A percentile compares a stretch with the other conserved stretches of the same genome.
phyloP scores from a whole-genome alignment of 139 green algal genomes.

The Deuterostichococcus epilithicus region DNA sequence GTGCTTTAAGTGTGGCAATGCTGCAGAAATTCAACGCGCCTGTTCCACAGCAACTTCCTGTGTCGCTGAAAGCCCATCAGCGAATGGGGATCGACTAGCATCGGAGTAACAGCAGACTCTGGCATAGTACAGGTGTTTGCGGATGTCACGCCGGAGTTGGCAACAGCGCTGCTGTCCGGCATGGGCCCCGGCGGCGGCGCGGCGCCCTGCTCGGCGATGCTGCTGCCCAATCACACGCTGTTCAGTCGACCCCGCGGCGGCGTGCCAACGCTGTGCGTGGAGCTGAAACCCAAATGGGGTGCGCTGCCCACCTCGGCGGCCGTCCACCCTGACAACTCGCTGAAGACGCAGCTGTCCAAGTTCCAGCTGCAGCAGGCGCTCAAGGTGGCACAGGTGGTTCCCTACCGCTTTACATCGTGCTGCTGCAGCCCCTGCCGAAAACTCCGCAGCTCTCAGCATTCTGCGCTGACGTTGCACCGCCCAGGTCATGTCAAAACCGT shows the following conservation, averaged over 20 bases:
- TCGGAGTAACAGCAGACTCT: not conserved
- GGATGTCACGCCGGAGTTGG: not conserved
- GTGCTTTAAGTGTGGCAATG: too few species aligned
- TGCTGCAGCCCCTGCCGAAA: too few species aligned
- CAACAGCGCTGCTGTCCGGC: not conserved
- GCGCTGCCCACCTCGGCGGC: slow-evolving; percentile 22
- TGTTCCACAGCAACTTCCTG: too few species aligned
- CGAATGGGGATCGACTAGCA: not conserved
- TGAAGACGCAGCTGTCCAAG: slow-evolving; percentile 41
- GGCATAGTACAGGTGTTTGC: not conserved
- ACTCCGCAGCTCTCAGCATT: too few species aligned
- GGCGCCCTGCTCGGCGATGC: not conserved
- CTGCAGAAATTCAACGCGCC: too few species aligned
- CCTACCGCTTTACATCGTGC: too few species aligned
- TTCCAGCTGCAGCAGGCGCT: slow-evolving; percentile 63
- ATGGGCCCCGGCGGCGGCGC: too few species aligned
- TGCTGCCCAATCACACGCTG: slow-evolving; percentile 28
- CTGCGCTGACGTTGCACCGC: not conserved
- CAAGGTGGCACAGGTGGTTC: slow-evolving; percentile 53
- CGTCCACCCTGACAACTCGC: slow-evolving; percentile 7
- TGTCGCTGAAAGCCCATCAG: too few species aligned
- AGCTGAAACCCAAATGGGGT: slow-evolving; percentile 76
- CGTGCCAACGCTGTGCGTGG: slow-evolving; percentile 40
- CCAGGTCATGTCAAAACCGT: too few species aligned
- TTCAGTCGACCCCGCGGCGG: slow-evolving; percentile 6